Base-by-base conservation (phyloP, 208 protist genomes). In the Trypanosoma boissoni region DNA sequence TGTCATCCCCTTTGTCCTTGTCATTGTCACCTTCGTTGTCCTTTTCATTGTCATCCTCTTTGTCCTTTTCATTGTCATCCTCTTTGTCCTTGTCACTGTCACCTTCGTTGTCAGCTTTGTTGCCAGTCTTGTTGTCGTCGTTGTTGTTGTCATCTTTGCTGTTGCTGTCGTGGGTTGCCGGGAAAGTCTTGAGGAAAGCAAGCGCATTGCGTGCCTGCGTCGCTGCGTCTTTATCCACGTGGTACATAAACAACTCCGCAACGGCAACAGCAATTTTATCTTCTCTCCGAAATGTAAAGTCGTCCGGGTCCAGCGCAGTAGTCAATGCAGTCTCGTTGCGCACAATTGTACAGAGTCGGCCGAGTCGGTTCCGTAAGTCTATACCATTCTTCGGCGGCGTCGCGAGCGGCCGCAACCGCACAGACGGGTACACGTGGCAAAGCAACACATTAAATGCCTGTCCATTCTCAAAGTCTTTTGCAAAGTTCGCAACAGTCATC, bases 271-370 rank as follows among this genome's bases (percentile, higher is more conserved):
- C 62, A 29, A 94, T 80, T 27, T 80, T 77, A 49, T 94, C 87
- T 62, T 94, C 87, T 8, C 78, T 72, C 54, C 73, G 37, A 10
- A 76, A 58, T 8, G 66, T 20, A 55, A 94, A 83, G 73, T 94
- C 87, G 3, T 74, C 65, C 2, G 79, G 75, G 9, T 71, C 57
- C 18, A 91, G 50, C 8, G 68, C 29, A 41, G 77, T 63, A 36
- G 71, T 57, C 55, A 94, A 72, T 18, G 68, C 61, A 29, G 58
- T 69, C 32, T 39, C 34, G 67, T 34, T 46, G 58, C 57, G 23
- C 64, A 56, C 68, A 79, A 52, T 75, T 21, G 76, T 67, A 23
- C 68, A 64, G 31, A 91, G 73, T 41, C 78, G 73, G 3, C 59
- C 58, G 46, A 91, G 56, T 26, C 71, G 49, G 74, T 61, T 2